Evolutionary conservation across 352 stramenopile species (phyloP), one percentile per base, ranked within the genome.

Genomic region (Phytophthora pseudosyringae): DNA sequence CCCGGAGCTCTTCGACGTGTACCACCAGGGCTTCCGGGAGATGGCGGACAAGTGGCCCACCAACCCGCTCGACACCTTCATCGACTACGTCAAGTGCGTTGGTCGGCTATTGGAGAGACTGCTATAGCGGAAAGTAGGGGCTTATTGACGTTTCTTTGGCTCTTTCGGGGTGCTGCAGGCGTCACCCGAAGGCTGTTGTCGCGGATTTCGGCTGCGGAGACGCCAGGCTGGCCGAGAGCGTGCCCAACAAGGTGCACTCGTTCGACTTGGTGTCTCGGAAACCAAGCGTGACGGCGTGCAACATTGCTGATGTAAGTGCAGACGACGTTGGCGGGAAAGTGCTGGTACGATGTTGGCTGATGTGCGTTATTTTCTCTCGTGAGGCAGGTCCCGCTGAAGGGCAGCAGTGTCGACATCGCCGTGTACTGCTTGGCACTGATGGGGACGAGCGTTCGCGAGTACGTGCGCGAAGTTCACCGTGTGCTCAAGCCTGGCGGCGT

Each of bases 161-260:
- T 36, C 8, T 29, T 62, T 63, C 67, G 3, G 40, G 11, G 15
- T 41, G 35, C 11, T 67, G 48, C 46, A 94, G 83, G 57, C 69
- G 71, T 31, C 73, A 86, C 15, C 79, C 86, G 3, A 86, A 92
- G 58, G 71, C 83, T 0, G 69, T 98, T 10, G 83, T 99, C 18
- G 97, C 94, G 15, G 98, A 99, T 87, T 99, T 99, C 80, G 98
- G 98, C 31, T 99, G 98, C 71, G 98, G 98, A 26, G 97, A 99
- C 74, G 98, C 98, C 11, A 83, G 95, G 25, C 76, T 99, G 29
- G 93, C 97, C 0, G 85, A 91, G 26, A 95, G 81, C 47, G 83
- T 98, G 39, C 40, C 75, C 36, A 89, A 97, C 67, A 97, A 82
- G 35, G 97, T 99, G 44, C 92, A 99, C 74, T 99, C 96, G 29